phyloP scores from a whole-genome alignment of 192 early-diverging fungal species.

The Backusella westeae region DNA sequence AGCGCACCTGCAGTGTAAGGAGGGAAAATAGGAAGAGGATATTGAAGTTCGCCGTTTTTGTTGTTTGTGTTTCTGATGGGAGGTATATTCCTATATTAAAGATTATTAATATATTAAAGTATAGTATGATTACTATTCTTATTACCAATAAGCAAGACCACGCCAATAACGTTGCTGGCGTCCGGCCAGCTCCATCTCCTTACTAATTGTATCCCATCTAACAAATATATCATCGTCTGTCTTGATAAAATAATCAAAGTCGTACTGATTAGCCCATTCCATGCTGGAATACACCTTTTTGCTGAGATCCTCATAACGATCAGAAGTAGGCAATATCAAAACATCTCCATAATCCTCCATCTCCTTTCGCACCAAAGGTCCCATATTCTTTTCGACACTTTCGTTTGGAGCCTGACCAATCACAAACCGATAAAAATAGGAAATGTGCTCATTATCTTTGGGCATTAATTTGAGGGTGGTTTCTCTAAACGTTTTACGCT shows the following conservation, averaged over 20 bases:
- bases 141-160: constrained; percentile 56
- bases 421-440: constrained; percentile 52
- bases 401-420: constrained; percentile 48
- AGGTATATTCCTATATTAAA: constrained; percentile 50
- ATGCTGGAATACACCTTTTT: constrained; percentile 54
- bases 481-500: constrained; percentile 47
- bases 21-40: constrained; percentile 54
- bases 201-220: constrained; percentile 51
- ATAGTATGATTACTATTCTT: not conserved
- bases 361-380: constrained; percentile 44
- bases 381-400: constrained; percentile 40
- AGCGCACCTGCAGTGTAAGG: constrained; percentile 60
- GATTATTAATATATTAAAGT: not conserved
- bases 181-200: constrained; percentile 45
- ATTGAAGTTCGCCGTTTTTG: constrained; percentile 49
- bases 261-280: constrained; percentile 52
- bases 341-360: constrained; percentile 46
- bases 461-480: constrained; percentile 48
- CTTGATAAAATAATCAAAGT: constrained; percentile 57
- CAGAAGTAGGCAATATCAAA: constrained; percentile 51
- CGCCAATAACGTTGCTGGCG: constrained; percentile 52
- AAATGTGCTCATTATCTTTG: constrained; percentile 33
- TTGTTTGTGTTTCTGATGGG: constrained; percentile 51
- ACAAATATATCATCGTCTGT: constrained; percentile 64
- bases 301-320: constrained; percentile 53